Base-by-base conservation (phyloP, 176 grass and related monocot genomes). In the Chrysopogon serrulatus region DNA sequence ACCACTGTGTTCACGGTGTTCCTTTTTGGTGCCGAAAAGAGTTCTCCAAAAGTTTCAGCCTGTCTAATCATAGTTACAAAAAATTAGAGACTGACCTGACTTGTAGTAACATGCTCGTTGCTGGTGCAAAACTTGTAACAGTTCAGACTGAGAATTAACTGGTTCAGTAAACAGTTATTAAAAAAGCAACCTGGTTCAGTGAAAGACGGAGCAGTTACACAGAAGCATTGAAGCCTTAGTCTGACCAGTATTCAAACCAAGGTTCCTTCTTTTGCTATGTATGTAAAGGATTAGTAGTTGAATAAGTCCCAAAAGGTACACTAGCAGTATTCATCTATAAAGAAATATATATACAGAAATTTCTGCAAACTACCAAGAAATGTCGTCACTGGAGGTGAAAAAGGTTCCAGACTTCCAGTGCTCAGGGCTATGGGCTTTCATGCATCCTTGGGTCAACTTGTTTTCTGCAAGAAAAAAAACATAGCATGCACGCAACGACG, bases 371-470 rank as follows among this genome's bases (percentile, higher is more conserved):
- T 74, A 59, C 57, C 54, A 65, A 73, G 78, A 15, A 10, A 28
- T 54, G 42, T 61, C 43, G 60, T 39, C 87, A 48, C 37, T 51
- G 76, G 64, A 54, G 64, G 56, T 54, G 71, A 71, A 85, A 77
- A 71, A 40, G 69, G 32, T 76, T 18, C 63, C 31, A 35, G 28
- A 32, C 28, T 32, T 56, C 35, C 43, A 47, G 21, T 65, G 49
- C 49, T 41, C 68, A 63, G 51, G 34, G 59, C 48, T 81, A 17
- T 70, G 51, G 34, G 59, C 48, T 81, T n/a, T 49, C 27, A 65
- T 80, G 28, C 78, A 73, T 40, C 60, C 56, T 36, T 6, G 42
- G 65, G 78, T 90, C 88, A 90, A 82, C 33, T 65, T 56, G 65
- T 78, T 82, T 62, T 65, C 83, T 71, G n/a, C 74, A 81, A 71